Conservation (phyloP, 345 rosid species). For the Kandelia obovata region DNA sequence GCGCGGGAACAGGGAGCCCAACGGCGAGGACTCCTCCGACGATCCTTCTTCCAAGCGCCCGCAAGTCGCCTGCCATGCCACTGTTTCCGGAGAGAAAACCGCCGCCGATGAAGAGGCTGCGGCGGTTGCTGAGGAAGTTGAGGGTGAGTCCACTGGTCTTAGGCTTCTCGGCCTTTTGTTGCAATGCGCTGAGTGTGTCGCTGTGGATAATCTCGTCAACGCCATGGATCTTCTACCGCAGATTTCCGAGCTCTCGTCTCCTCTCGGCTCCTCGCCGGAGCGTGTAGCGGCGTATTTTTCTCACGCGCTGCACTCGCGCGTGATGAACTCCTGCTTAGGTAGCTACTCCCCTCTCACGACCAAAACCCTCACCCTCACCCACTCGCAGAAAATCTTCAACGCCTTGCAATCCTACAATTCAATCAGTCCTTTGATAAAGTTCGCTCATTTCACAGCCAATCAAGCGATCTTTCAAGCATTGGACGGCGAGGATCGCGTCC, state of each 20-base stretch:
- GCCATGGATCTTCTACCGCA: conserved; percentile 72
- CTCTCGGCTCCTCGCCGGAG: conserved; percentile 83
- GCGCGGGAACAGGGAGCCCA: conserved; percentile 41
- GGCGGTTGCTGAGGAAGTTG: conserved; percentile 13
- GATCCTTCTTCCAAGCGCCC: conserved; percentile 53
- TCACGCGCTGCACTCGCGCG: conserved; percentile 80
- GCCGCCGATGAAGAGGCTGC: conserved; percentile 1
- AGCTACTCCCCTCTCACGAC: conserved; percentile 44
- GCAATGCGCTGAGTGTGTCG: conserved; percentile 91
- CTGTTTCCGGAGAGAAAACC: conserved; percentile 17
- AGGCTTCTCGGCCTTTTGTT: conserved; percentile 71
- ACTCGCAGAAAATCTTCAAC: conserved; percentile 66
- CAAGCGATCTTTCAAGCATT: conserved; percentile 88
- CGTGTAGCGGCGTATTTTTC: conserved; percentile 88
- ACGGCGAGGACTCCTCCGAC: conserved; percentile 31
- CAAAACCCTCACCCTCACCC: conserved; percentile 42
- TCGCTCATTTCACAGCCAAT: conserved; percentile 95
- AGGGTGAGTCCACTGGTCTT: conserved; percentile 50
- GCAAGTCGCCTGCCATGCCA: conserved; percentile 17
- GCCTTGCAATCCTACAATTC: conserved; percentile 85
- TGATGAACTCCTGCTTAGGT: conserved; percentile 68
- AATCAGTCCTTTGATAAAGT: conserved; percentile 68
- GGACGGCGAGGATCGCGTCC: conserved; percentile 75
- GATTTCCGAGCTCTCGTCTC: conserved; percentile 77
- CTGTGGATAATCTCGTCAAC: conserved; percentile 61